phyloP scores from a whole-genome alignment of 345 rosid species.

The Pugionium dolabratum region DNA sequence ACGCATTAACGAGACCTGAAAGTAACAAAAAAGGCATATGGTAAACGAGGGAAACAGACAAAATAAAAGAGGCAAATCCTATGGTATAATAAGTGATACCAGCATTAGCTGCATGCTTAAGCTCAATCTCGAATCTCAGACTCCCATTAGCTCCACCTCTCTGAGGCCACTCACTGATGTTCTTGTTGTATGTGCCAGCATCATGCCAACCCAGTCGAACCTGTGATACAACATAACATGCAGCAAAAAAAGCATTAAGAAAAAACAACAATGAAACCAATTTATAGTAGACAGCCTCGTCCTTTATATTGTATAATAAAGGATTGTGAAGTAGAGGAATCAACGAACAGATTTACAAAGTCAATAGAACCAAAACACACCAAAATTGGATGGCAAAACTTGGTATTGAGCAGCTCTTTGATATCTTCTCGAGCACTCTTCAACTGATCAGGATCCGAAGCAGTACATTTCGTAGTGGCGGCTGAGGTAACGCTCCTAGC shows the following conservation, averaged over 20 bases:
- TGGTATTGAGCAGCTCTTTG: slow-evolving; percentile 69
- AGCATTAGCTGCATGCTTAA: slow-evolving; percentile 94
- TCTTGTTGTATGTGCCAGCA: slow-evolving; percentile 92
- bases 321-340: not conserved
- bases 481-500: slow-evolving; percentile 46
- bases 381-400: slow-evolving; percentile 84
- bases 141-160: slow-evolving; percentile 98
- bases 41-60: slow-evolving; percentile 9
- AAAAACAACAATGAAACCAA: not conserved
- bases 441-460: slow-evolving; percentile 81
- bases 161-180: slow-evolving; percentile 80
- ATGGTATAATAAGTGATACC: slow-evolving; percentile 49
- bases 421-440: slow-evolving; percentile 86
- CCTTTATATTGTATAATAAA: no score
- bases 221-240: slow-evolving; percentile 36
- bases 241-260: not conserved
- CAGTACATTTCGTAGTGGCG: slow-evolving; percentile 50
- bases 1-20: slow-evolving; percentile 84
- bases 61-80: not conserved
- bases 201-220: slow-evolving; percentile 97
- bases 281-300: not conserved
- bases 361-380: slow-evolving; percentile 37
- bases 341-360: not conserved
- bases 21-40: slow-evolving; percentile 3
- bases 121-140: slow-evolving; percentile 85